phyloP scores from a whole-genome alignment of 2,329 filamentous ascomycete species.

The Lasiodiplodia hormozganensis region DNA sequence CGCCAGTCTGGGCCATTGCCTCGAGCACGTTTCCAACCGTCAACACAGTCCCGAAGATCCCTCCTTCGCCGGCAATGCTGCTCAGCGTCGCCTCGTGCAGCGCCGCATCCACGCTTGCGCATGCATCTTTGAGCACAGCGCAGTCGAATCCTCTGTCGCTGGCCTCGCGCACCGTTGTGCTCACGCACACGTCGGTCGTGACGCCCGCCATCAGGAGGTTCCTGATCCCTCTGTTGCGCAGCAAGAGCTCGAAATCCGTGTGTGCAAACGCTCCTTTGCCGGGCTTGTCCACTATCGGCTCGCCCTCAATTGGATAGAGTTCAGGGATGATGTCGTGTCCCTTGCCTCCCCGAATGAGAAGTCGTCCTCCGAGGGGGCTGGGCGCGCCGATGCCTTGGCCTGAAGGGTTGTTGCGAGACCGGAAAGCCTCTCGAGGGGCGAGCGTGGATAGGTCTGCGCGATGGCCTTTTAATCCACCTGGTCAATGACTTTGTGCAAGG shows the following conservation, averaged over 20 bases:
- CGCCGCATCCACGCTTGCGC: conserved; percentile 41
- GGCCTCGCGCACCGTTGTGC: conserved; percentile 62
- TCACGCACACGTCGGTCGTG: conserved; percentile 64
- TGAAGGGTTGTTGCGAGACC: conserved; percentile 60
- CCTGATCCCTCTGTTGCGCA: conserved; percentile 58
- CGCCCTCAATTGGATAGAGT: conserved; percentile 53
- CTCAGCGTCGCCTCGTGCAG: conserved; percentile 42
- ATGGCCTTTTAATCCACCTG: conserved; percentile 41
- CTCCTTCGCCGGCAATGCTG: conserved; percentile 22
- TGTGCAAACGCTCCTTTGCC: conserved; percentile 61
- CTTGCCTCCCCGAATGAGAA: conserved; percentile 63
- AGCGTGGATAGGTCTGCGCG: conserved; percentile 64
- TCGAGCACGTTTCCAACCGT: conserved; percentile 34
- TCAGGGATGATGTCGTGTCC: conserved; percentile 66
- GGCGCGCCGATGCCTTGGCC: conserved; percentile 58
- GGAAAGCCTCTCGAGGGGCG: conserved; percentile 59
- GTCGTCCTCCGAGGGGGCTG: conserved; percentile 62
- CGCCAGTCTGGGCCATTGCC: conserved; percentile 32
- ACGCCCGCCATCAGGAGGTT: conserved; percentile 63
- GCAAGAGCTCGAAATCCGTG: conserved; percentile 61
- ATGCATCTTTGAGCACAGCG: conserved; percentile 58
- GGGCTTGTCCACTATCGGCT: conserved; percentile 63
- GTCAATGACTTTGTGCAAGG: background rate
- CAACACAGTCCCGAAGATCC: conserved; percentile 22
- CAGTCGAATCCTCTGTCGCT: conserved; percentile 64